Base-by-base conservation (phyloP, 2,329 filamentous ascomycete genomes). In the Cladosporium velox region DNA sequence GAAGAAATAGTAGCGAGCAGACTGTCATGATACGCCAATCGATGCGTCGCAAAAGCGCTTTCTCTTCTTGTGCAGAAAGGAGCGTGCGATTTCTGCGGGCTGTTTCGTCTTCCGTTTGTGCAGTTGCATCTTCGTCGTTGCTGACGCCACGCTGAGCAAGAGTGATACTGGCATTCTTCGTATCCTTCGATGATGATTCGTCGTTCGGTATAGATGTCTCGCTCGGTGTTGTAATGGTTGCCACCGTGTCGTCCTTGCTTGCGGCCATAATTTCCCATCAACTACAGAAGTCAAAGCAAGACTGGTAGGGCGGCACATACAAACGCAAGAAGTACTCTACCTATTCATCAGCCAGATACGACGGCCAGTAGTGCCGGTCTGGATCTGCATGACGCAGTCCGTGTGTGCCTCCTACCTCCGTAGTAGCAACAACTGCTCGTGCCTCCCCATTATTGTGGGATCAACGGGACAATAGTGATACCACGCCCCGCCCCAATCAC, bases 11-110 rank as follows among this genome's bases (percentile, higher is more conserved):
- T 15, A 78, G 64, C 30, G 76, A 72, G 41, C 77, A 79, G 32
- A 81, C 68, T 0, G 78, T 76, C 77, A 82, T 80, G 1, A 82
- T 71, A 49, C 77, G 78, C 78, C 75, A 79, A 67, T 83, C 80
- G 26, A 82, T 77, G 12, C 77, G 75, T 15, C 79, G 75, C 54
- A 83, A 72, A 12, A 83, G 69, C 65, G 75, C 81, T 68, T 78
- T 82, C 67, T 83, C 81, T 66, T 83, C 81, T 4, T 77, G 78
- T 0, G 75, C 74, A n/a, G 49, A 61, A 18, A 67, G 59, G 0
- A 61, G 41, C 18, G 59, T 61, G 7, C 59, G 59, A 30, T 61
- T 21, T 8, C n/a, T 26, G 35, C 26, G 28, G 12, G 18, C 15
- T 11, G 18, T 51, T 24, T 47, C 59, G 18, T 61, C 59, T 6